Evolutionary conservation across 305 asterid species (phyloP).

Genomic region (Fraxinus greggii): DNA sequence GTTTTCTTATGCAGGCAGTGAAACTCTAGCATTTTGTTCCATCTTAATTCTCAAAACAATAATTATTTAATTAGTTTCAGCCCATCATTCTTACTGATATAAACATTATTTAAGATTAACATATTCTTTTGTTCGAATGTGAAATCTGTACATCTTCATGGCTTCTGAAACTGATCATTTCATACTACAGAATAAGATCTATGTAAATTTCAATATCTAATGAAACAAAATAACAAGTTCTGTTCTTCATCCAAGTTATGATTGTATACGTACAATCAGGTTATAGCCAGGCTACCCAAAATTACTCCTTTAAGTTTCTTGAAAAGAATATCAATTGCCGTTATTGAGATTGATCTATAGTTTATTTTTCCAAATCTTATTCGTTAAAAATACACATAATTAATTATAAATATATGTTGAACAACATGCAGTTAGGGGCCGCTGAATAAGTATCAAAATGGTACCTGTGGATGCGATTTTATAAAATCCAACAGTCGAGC

Average conservation of each 20-base stretch:
- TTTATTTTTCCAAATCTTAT: not conserved
- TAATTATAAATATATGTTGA: not conserved
- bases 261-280: not conserved
- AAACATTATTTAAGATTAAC: not conserved
- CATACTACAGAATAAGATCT: not conserved
- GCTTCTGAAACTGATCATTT: not conserved
- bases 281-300: not conserved
- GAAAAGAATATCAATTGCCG: not conserved
- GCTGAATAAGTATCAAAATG: not conserved
- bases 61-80: not conserved
- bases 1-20: not conserved
- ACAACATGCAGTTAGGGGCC: not conserved
- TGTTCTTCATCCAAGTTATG: not conserved
- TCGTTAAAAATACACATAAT: not conserved
- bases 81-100: not conserved
- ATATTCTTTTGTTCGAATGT: not conserved
- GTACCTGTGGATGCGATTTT: slow-evolving; percentile 75
- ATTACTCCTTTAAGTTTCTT: not conserved
- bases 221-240: not conserved
- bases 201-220: not conserved
- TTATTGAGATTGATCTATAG: not conserved
- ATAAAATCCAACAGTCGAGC: slow-evolving; percentile 49
- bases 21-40: not conserved
- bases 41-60: not conserved
- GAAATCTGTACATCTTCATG: not conserved